Conservation (phyloP, 345 rosid species). For the Hypericum androsaemum region DNA sequence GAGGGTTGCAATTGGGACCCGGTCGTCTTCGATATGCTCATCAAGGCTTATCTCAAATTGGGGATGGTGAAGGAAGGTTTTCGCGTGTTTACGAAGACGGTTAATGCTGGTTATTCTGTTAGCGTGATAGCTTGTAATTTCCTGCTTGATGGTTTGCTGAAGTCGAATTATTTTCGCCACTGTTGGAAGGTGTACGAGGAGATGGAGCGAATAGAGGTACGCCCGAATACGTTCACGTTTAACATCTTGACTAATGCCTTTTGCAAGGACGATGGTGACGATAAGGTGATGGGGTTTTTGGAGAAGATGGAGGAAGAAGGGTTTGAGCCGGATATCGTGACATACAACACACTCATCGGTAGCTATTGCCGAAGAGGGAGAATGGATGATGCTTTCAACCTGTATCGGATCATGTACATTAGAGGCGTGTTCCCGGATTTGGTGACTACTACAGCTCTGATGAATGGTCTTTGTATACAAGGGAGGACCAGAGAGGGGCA, state of each 20-base stretch:
- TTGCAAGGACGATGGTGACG: slow-evolving; percentile 38
- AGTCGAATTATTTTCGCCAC: slow-evolving; percentile 30
- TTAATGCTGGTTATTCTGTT: slow-evolving; percentile 44
- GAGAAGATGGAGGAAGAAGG: slow-evolving; percentile 98
- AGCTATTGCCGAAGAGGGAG: slow-evolving; percentile 66
- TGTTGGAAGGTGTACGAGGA: slow-evolving; percentile 71
- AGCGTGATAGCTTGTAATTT: slow-evolving; percentile 66
- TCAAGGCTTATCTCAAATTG: slow-evolving; percentile 45
- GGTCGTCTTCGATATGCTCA: slow-evolving; percentile 54
- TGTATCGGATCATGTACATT: slow-evolving; percentile 65
- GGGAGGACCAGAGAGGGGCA: slow-evolving; percentile 72
- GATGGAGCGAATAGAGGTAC: slow-evolving; percentile 56
- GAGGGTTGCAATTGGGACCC: slow-evolving; percentile 63
- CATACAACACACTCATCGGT: slow-evolving; percentile 71
- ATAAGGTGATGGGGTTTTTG: slow-evolving; percentile 54
- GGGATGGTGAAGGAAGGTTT: slow-evolving; percentile 41
- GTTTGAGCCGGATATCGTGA: slow-evolving; percentile 76
- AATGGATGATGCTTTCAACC: slow-evolving; percentile 64
- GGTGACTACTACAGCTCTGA: slow-evolving; percentile 64
- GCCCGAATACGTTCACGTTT: slow-evolving; percentile 54
- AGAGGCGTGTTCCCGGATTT: slow-evolving; percentile 67
- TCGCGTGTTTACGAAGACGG: slow-evolving; percentile 29
- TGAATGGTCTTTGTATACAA: slow-evolving; percentile 74
- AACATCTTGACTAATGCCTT: slow-evolving; percentile 68
- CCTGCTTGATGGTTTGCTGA: slow-evolving; percentile 65